Evolutionary conservation across 2,329 filamentous ascomycete species (phyloP).

Genomic region (Mycocentrospora acerina): DNA sequence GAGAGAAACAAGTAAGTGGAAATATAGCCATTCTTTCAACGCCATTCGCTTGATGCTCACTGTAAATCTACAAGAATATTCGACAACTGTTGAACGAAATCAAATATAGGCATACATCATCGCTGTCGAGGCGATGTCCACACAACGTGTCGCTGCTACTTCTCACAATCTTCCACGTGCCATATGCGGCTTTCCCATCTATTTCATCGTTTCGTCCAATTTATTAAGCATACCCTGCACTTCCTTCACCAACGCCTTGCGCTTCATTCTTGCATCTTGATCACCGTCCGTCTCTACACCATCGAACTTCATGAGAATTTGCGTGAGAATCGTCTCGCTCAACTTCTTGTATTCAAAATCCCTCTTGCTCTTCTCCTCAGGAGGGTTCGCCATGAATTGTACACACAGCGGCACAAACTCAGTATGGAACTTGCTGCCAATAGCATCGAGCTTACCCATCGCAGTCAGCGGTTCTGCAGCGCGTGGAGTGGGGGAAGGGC

Average conservation of each 20-base stretch:
- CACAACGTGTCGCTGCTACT: neutral
- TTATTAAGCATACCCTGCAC: constrained; percentile 67
- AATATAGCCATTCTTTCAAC: neutral
- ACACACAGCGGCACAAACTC: constrained; percentile 67
- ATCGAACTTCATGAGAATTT: constrained; percentile 75
- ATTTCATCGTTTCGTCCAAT: constrained; percentile 56
- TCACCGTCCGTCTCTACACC: constrained; percentile 73
- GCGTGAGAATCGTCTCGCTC: constrained; percentile 73
- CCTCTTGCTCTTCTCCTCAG: constrained; percentile 61
- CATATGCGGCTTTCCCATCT: constrained; percentile 8
- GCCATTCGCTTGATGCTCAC: constrained; percentile 5
- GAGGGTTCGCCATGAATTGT: constrained; percentile 63
- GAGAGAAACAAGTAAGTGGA: no score
- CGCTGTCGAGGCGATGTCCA: neutral
- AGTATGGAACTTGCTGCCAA: constrained; percentile 64
- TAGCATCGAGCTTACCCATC: constrained; percentile 64
- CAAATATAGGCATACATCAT: no score
- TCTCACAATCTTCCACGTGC: constrained; percentile 5
- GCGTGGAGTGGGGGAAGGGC: constrained; percentile 40
- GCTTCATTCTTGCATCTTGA: constrained; percentile 60
- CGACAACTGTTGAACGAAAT: neutral
- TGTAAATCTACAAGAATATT: neutral
- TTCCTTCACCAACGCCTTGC: constrained; percentile 73
- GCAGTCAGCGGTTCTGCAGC: constrained; percentile 35
- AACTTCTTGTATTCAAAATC: constrained; percentile 74